Evolutionary conservation across 2,329 filamentous ascomycete genomes (phyloP), one percentile per base, ranked within the genome.

Genomic region (Xylariomycetidae sp.): DNA sequence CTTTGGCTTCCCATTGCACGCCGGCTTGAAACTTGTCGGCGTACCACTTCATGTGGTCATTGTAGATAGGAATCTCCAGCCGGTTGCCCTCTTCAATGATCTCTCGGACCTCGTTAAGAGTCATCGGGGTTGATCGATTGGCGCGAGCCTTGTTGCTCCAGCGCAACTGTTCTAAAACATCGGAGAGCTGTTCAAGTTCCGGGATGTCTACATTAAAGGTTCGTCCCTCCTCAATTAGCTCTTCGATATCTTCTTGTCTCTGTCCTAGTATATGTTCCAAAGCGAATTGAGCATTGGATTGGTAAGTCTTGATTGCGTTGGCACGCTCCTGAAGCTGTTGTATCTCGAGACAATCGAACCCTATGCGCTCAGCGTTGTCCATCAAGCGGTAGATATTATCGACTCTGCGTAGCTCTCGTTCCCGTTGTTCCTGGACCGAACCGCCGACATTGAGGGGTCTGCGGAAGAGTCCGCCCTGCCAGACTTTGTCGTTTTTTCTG

Each of bases 291-390:
- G 88, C 89, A 49, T 82, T 83, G 36, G 77, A 72, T 58, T 90
- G 88, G 62, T 95, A 98, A 37, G 80, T 77, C 45, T 84, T 80
- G 61, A 98, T 92, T 32, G 84, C 82, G 44, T 85, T 80, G 38
- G 85, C 85, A 31, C 90, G 85, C 57, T 97, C 89, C 54, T 83
- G 82, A 34, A 98, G 70, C 43, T 87, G 83, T 23, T 73, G 73
- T 51, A 97, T 94, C 61, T 98, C 90, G 25, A 86, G 83, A 59
- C 88, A 94, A 48, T 96, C 88, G 57, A 98, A 98, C 11, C 86
- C 87, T 42, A 97, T 80, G 48, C 82, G 79, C 51, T 94, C 85
- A 16, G 90, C 90, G 49, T 89, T 81, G 39, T 77, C 72, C 37
- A 98, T 77, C 30, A 98, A 76, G 44, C 86, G 84, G 55, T 85